phyloP scores from a whole-genome alignment of 2,329 filamentous ascomycete species.

The Rhexocercosporidium sp. region DNA sequence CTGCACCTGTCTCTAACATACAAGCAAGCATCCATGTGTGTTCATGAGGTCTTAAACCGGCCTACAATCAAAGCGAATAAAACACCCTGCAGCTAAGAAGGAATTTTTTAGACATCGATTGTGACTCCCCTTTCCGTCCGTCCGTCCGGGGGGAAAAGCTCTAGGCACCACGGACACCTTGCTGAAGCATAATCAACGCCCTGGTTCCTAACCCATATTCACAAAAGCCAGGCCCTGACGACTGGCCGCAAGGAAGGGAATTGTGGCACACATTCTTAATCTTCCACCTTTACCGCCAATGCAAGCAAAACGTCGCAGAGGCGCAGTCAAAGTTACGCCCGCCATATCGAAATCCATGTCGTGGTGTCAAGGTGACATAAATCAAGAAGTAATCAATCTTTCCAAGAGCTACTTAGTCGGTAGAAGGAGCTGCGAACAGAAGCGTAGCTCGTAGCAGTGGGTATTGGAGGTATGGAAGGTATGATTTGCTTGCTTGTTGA shows the following conservation, averaged over 20 bases:
- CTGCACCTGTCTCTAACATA: too few relatives aligned
- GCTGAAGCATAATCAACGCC: too few relatives aligned
- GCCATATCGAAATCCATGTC: background rate
- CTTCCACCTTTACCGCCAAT: background rate
- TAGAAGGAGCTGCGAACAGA: slow-evolving; percentile 45
- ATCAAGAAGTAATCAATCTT: background rate
- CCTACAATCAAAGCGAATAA: too few relatives aligned
- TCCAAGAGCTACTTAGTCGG: slow-evolving; percentile 7
- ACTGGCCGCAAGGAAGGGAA: background rate
- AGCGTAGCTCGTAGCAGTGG: slow-evolving; percentile 56
- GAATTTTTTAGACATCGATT: too few relatives aligned
- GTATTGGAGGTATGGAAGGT: slow-evolving; percentile 46
- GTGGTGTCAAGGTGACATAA: background rate
- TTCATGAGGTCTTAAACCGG: too few relatives aligned
- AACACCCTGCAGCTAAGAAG: too few relatives aligned
- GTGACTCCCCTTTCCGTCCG: too few relatives aligned
- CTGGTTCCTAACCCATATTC: background rate
- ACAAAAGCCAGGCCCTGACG: background rate
- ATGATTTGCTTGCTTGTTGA: slow-evolving; percentile 39
- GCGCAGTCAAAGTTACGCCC: background rate
- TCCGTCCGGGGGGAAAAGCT: too few relatives aligned
- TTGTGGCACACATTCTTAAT: background rate
- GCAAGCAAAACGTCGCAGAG: background rate
- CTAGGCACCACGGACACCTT: too few relatives aligned
- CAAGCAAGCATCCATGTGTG: too few relatives aligned